Evolutionary conservation across 129 eudicot genomes (phyloP), one percentile per base, ranked within the genome.

Genomic region (Apium graveolens): DNA sequence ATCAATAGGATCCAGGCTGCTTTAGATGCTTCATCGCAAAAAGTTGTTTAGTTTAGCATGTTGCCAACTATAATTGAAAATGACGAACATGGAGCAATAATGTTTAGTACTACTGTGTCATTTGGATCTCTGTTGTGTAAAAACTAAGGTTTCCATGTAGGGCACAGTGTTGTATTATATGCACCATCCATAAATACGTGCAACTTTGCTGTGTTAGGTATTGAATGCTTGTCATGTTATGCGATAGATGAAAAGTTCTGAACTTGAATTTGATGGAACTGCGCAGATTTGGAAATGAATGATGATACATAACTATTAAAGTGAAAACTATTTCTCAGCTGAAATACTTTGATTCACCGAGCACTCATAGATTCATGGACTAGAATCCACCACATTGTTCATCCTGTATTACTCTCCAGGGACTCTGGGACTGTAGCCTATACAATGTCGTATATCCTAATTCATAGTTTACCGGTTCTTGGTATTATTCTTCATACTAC

Each of bases 1-100:
- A 89, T 91, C 81, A 81, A 83, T 78, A 91, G 87, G 90, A 87
- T 91, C 9, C 79, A 74, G 43, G 83, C 80, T 41, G 96, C 97
- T 65, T 73, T 83, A 62, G 78, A 77, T 29, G 81, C 86, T 70
- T 78, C 87, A 35, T 80, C 46, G 7, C 21, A 32, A 21, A 46
- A 75, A 60, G 12, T 32, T 78, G 74, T 74, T 55, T 32, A 38
- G 71, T 44, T 17, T 78, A 42, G 39, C 51, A 42, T 83, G 53
- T 26, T 26, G 8, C 14, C 29, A 66, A 62, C 45, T 48, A 71
- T 45, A 44, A 24, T 14, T 6, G n/a, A 20, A 31, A 66, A 65
- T 72, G 49, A 42, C 20, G 8, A 20, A 20, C 46, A 43, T 63
- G 49, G n/a, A 62, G 68, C 82, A 78, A 41, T n/a, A 75, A 63